Conservation (phyloP, 768 basidiomycete species). For the Russula lepida region DNA sequence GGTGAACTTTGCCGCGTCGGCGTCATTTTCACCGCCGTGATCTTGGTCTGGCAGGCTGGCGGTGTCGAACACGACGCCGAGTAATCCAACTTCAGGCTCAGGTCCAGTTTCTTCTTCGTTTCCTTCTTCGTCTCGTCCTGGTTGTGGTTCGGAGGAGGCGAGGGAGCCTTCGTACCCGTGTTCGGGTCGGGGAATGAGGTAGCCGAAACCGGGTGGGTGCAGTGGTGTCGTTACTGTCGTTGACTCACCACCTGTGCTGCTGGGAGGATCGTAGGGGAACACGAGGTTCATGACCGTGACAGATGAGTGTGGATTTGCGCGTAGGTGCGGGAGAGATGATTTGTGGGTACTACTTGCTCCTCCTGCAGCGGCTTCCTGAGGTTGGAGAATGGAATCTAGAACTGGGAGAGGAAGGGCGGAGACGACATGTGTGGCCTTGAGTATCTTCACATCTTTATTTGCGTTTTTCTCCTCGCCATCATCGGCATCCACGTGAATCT, state of each 20-base stretch:
- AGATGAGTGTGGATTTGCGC: slow-evolving; percentile 61
- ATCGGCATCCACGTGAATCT: slow-evolving; percentile 30
- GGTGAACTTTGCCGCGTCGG: slow-evolving; percentile 35
- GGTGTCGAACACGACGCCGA: slow-evolving; percentile 90
- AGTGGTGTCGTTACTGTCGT: slow-evolving; percentile 30
- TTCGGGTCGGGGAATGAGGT: slow-evolving; percentile 77
- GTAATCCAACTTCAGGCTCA: slow-evolving; percentile 36
- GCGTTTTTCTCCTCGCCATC: no score
- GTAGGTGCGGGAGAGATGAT: slow-evolving; percentile 51
- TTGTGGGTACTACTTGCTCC: slow-evolving; percentile 1
- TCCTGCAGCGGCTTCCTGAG: slow-evolving; percentile 22
- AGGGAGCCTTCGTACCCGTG: slow-evolving; percentile 36
- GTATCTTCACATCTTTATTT: not conserved
- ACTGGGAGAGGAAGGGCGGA: slow-evolving; percentile 67
- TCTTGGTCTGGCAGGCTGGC: slow-evolving; percentile 61
- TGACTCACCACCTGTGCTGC: slow-evolving; percentile 24
- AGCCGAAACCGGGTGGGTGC: slow-evolving; percentile 87
- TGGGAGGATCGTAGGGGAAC: slow-evolving; percentile 45
- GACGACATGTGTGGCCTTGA: slow-evolving; percentile 56
- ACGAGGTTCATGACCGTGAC: slow-evolving; percentile 88
- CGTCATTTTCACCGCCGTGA: slow-evolving; percentile 13
- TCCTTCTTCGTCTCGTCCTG: not conserved
- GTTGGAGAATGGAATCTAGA: slow-evolving; percentile 36
- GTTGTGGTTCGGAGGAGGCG: not conserved
- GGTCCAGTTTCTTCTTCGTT: not conserved